These are phyloP conservation scores for Allium cepa DNA, from an alignment of 106 monocot species.

Conservation along the genomic window DNA sequence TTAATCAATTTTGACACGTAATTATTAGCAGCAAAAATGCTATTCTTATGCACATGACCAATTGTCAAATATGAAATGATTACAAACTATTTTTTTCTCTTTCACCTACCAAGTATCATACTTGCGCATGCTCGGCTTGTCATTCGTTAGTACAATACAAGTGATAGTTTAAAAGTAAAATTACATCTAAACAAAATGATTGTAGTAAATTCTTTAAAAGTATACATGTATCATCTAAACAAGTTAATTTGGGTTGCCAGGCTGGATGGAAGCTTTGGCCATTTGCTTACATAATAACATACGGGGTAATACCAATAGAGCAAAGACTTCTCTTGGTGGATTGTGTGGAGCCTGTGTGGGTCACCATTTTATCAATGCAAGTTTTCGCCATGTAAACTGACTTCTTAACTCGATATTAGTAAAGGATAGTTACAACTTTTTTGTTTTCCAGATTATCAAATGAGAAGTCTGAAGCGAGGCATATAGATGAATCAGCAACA, in stretches of 20 bases:
- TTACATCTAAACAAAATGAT: too few species aligned
- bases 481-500: slow-evolving; percentile 10
- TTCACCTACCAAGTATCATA: too few species aligned
- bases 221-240: too few species aligned
- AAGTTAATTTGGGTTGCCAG: slow-evolving; percentile 17
- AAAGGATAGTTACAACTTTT: neutral
- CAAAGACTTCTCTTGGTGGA: slow-evolving; percentile 97
- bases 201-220: too few species aligned
- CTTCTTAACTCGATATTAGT: neutral
- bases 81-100: too few species aligned
- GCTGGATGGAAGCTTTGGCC: slow-evolving; percentile 97
- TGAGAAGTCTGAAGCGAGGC: slow-evolving; percentile 82
- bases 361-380: slow-evolving; percentile 94
- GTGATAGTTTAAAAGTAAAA: too few species aligned
- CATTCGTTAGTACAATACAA: too few species aligned
- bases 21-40: too few species aligned
- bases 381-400: neutral
- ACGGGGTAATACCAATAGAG: slow-evolving; percentile 81
- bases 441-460: slow-evolving; percentile 59
- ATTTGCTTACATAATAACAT: slow-evolving; percentile 83
- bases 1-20: too few species aligned
- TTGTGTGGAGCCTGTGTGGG: slow-evolving; percentile 91
- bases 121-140: too few species aligned
- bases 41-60: too few species aligned
- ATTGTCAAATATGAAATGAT: too few species aligned